Evolutionary conservation across 2,329 filamentous ascomycete species (phyloP), one percentile per base, ranked within the genome.

Genomic region (Cadophora sp.): DNA sequence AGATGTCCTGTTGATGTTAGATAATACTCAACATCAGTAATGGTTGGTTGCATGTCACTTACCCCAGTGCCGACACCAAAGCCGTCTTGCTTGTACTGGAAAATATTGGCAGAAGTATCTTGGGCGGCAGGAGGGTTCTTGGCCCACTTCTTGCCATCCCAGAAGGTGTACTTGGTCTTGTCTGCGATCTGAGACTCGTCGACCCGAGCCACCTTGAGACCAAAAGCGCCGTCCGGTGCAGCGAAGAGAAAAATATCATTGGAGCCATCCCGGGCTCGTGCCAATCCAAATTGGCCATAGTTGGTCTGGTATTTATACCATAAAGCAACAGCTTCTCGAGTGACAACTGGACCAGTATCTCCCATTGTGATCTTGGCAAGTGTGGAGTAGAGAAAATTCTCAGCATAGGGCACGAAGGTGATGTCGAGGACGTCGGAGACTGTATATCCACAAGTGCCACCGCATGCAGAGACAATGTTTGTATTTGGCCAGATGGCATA

Each of bases 171-270:
- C n/a, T 63, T 63, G 22, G 27, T 53, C 61, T 53, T 63, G 3
- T 63, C 61, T 9, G 61, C 46, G 61, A 63, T 63, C 1, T 63
- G 16, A 26, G 61, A n/a, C 48, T 63, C 61, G 22, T 22, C 14
- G 29, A 63, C 61, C 24, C 61, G 61, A 34, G 61, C 61, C 27
- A 63, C 61, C 46, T 63, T 63, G 40, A 63, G 16, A 40, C 61
- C 61, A 37, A 63, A 40, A 4, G 43, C n/a, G 5, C 22, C 24
- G 2, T 50, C 29, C 26, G 61, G 61, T n/a, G 48, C 61, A 40
- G 61, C 61, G 29, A 63, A 63, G 16, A 63, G 43, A 24, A 51
- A 63, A n/a, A 63, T 63, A 53, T 53, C 43, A 53, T 63, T 53
- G 14, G 46, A 50, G n/a, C 61, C 61, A 53, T 63, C 61, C 11